A percentile compares a stretch with the other conserved stretches of the same genome.
These are phyloP conservation scores for Kluyveromyces siamensis DNA, from an alignment of 805 yeast species.

Conservation along the genomic window DNA sequence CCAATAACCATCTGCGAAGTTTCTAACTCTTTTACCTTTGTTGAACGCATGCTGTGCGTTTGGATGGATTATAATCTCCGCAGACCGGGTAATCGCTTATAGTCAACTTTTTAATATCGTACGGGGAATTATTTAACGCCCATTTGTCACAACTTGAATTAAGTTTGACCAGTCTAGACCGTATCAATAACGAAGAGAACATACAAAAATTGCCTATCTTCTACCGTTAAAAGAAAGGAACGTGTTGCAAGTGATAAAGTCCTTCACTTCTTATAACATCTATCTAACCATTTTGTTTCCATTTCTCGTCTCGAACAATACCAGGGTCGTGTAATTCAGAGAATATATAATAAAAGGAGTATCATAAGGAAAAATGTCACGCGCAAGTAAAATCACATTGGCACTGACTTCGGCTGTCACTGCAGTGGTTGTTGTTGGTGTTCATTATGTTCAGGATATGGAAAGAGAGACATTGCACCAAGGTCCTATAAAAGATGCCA, in stretches of 20 bases:
- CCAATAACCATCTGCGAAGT: no score
- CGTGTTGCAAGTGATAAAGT: not conserved
- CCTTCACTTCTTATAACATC: not conserved
- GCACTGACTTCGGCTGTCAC: slow-evolving; percentile 49
- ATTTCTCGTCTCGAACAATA: not conserved
- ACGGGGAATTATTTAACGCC: no score
- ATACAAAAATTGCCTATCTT: no score
- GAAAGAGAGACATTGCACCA: slow-evolving; percentile 67
- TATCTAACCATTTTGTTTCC: not conserved
- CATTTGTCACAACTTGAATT: no score
- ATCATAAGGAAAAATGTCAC: slow-evolving; percentile 44
- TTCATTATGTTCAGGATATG: slow-evolving; percentile 57
- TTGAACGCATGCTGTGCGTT: not conserved
- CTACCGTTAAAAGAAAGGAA: no score
- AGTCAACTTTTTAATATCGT: no score
- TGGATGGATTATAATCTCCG: not conserved
- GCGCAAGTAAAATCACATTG: slow-evolving; percentile 69
- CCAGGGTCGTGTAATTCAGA: not conserved
- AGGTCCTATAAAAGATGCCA: slow-evolving; percentile 82
- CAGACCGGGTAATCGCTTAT: not conserved
- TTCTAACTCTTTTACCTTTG: no score
- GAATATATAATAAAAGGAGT: not conserved
- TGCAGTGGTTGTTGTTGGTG: slow-evolving; percentile 53
- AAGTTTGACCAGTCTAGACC: no score
- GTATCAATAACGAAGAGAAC: no score